These are phyloP conservation scores for Plectosphaerella cucumerina DNA, from an alignment of 2,329 filamentous ascomycete species.

Conservation along the genomic window DNA sequence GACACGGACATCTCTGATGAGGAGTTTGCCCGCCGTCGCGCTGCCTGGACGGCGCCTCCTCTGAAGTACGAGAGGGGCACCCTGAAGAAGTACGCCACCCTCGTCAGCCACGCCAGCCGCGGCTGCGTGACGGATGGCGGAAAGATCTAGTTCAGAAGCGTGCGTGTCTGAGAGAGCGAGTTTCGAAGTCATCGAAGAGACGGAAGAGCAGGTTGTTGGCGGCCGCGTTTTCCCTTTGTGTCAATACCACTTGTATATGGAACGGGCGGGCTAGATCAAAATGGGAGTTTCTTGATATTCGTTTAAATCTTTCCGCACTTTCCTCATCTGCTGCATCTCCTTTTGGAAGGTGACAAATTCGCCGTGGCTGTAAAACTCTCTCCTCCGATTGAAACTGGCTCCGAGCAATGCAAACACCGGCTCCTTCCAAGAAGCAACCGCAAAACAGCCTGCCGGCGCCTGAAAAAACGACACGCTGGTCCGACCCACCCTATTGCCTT, in stretches of 20 bases:
- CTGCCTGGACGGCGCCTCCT: constrained; percentile 59
- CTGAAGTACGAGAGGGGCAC: constrained; percentile 59
- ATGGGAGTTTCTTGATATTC: constrained; percentile 12
- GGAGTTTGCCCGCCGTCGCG: constrained; percentile 55
- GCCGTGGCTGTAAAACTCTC: too few species aligned
- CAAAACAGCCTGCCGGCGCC: constrained; percentile 2
- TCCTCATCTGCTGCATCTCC: not conserved
- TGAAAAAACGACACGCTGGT: not conserved
- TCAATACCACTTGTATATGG: constrained; percentile 8
- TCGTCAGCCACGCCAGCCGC: constrained; percentile 56
- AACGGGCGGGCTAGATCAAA: constrained; percentile 10
- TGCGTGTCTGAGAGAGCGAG: not conserved
- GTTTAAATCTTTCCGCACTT: not conserved
- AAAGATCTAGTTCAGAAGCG: not conserved
- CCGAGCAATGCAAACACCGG: constrained; percentile 16
- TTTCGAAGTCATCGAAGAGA: too few species aligned
- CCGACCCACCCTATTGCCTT: not conserved
- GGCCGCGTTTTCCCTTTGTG: not conserved
- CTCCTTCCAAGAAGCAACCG: not conserved
- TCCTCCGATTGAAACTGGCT: constrained; percentile 6
- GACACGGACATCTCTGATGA: constrained; percentile 63
- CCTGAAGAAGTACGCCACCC: constrained; percentile 63
- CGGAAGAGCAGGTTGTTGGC: not conserved
- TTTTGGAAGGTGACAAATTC: too few species aligned
- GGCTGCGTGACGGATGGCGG: constrained; percentile 51